phyloP scores from a whole-genome alignment of 192 early-diverging fungal species.

The Coemansia sp. region DNA sequence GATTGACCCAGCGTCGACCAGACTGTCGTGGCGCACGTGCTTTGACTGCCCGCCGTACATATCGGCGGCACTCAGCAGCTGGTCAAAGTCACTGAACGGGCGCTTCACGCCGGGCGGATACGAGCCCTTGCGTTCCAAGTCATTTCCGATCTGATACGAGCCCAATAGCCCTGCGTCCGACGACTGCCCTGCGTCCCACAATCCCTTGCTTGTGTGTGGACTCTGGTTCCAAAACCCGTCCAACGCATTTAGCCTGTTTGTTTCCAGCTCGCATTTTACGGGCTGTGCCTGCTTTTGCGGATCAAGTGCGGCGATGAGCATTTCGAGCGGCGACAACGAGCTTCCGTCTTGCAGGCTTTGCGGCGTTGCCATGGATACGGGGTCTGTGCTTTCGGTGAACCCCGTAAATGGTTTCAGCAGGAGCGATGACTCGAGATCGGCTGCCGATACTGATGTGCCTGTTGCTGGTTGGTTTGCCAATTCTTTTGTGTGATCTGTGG shows the following conservation, averaged over 20 bases:
- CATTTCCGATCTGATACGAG: constrained; percentile 33
- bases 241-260: too few species aligned
- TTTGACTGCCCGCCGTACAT: constrained; percentile 25
- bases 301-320: constrained; percentile 51
- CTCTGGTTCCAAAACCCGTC: constrained; percentile 9
- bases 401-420: constrained; percentile 39
- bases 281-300: constrained; percentile 25
- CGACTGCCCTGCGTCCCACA: constrained; percentile 8
- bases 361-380: constrained; percentile 28
- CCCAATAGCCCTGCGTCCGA: constrained; percentile 20
- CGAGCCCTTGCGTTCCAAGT: constrained; percentile 16
- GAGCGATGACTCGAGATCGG: constrained; percentile 27
- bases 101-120: constrained; percentile 43
- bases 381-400: neutral
- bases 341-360: constrained; percentile 34
- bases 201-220: neutral
- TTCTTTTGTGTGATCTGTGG: neutral
- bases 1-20: constrained; percentile 6
- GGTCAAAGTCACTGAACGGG: constrained; percentile 44
- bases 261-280: too few species aligned
- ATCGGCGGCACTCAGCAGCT: constrained; percentile 42
- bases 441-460: neutral
- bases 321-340: constrained; percentile 43
- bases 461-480: neutral
- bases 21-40: constrained; percentile 37